Evolutionary conservation across 805 yeast species (phyloP), one percentile per base, ranked within the genome.

Genomic region (Sugiyamaella boreocaroliniensis): DNA sequence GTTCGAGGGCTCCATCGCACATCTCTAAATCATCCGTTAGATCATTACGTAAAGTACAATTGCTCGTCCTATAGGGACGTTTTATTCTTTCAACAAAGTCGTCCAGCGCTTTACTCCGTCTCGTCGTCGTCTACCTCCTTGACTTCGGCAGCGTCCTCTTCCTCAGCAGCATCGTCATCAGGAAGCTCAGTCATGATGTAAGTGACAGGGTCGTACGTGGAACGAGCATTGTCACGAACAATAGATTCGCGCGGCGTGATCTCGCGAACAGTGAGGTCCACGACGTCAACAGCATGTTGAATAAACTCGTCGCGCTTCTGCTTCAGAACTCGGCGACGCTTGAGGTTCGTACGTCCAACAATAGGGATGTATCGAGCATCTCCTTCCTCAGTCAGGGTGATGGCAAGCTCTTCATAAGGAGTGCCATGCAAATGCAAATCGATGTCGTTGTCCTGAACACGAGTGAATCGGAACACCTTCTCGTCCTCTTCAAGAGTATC

Each of bases 381-480:
- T 32, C 79, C 69, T 46, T 77, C 78, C 26, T 70, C 64, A 52
- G 75, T 74, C 59, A 87, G 80, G 44, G 82, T 78, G 46, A 90
- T 71, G 1, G 85, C 81, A 57, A 90, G 67, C 68, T 90, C 96
- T 58, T 83, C 83, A 40, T 76, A 76, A 53, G 67, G 71, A 60
- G 66, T 65, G 12, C 71, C 62, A 55, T 76, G 77, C 43, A 74
- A 68, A 46, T 71, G 74, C 61, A 73, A 71, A 54, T 77, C 80
- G 76, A 89, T 80, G 61, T 89, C 96, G 65, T 85, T 89, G 67
- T 90, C 96, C 68, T 89, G 83, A 45, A 76, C 69, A 63, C 86
- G 86, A 46, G 75, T 74, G 65, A 80, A 87, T 51, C 77, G 73
- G 68, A 73, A 85, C 2, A 75, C 70, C 48, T 70, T 64, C 14